A percentile compares a stretch with the other conserved stretches of the same genome.
These are phyloP conservation scores for Knoxia roxburghii DNA, from an alignment of 257 asterid species.

Conservation along the genomic window DNA sequence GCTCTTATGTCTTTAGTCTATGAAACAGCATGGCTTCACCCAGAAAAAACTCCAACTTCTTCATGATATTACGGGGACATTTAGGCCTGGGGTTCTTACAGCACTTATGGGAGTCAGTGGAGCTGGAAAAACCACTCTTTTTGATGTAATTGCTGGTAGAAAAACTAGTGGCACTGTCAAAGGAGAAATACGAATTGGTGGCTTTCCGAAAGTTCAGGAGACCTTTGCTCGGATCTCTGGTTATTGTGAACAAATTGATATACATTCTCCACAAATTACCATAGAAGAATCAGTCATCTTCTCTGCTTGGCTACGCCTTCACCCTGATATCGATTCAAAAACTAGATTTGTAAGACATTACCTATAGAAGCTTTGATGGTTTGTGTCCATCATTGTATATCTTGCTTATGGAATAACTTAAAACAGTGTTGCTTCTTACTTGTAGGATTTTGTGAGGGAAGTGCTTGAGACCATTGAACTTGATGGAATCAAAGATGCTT, in stretches of 20 bases:
- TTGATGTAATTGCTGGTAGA: conserved; percentile 57
- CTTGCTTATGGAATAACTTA: too few species aligned
- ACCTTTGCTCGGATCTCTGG: conserved; percentile 56
- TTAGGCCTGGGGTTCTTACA: conserved; percentile 56
- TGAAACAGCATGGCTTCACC: conserved; percentile 44
- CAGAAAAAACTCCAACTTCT: conserved; percentile 43
- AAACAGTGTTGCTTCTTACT: neutral
- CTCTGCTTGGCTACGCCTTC: conserved; percentile 63
- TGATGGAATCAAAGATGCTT: conserved; percentile 38
- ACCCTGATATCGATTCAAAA: conserved; percentile 34
- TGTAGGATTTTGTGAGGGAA: conserved; percentile 49
- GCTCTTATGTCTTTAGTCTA: conserved; percentile 27
- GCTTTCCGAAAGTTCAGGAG: conserved; percentile 51
- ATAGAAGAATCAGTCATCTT: conserved; percentile 48
- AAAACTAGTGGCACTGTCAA: conserved; percentile 47
- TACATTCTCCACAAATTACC: conserved; percentile 58
- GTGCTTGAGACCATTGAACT: conserved; percentile 59
- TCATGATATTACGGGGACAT: conserved; percentile 41
- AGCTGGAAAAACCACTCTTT: conserved; percentile 60
- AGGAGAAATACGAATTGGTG: conserved; percentile 51
- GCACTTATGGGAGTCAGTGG: conserved; percentile 64
- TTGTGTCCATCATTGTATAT: too few species aligned
- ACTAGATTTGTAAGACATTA: conserved; percentile 34
- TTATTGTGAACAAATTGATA: conserved; percentile 53
- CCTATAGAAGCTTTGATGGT: too few species aligned